A percentile compares a stretch with the other conserved stretches of the same genome.
Conservation (phyloP, 148 eudicot genomes). For the Mesembryanthemum crystallinum region DNA sequence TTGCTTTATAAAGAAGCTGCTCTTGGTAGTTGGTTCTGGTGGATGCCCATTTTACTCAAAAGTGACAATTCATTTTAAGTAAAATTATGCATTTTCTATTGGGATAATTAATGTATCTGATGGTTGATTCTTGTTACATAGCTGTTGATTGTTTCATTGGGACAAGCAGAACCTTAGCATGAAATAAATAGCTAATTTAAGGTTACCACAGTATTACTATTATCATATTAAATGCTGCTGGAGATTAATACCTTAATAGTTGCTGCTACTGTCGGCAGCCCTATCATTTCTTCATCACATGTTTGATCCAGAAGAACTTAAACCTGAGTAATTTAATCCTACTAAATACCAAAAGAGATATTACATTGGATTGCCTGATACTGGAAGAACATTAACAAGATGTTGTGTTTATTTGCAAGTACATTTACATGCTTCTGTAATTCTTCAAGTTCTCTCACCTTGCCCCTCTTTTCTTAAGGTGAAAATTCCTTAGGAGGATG, state of each 20-base stretch:
- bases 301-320: background rate
- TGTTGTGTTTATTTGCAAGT: background rate
- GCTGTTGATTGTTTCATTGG: conserved; percentile 2
- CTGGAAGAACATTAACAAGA: conserved; percentile 9
- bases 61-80: conserved; percentile 17
- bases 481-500: background rate
- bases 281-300: background rate
- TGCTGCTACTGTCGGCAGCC: background rate
- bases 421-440: conserved; percentile 9
- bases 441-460: conserved; percentile 11
- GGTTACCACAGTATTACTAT: conserved; percentile 6
- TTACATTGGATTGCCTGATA: conserved; percentile 11
- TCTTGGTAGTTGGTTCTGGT: background rate
- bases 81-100: background rate
- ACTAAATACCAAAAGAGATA: background rate
- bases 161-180: conserved; percentile 12
- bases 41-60: background rate
- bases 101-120: background rate
- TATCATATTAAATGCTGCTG: conserved; percentile 5
- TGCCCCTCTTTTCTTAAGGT: background rate
- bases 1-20: conserved; percentile 1
- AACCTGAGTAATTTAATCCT: background rate
- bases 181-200: background rate
- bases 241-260: background rate
- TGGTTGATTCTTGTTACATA: conserved; percentile 19